Conservation (phyloP, 176 grass and related monocot genomes). For the Metroxylon sagu region DNA sequence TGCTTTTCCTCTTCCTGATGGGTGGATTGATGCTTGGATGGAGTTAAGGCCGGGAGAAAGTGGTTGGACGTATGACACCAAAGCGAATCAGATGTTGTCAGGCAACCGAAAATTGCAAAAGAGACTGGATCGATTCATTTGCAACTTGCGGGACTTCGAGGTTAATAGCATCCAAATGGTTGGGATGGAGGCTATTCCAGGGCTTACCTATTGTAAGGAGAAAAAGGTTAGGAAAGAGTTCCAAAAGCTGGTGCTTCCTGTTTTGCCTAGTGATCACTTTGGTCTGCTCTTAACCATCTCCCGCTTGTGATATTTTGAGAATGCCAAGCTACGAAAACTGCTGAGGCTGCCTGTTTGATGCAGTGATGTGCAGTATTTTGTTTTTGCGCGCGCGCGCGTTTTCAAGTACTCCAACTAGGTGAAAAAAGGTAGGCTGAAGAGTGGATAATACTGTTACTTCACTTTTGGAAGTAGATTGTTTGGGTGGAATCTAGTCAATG, state of each 20-base stretch:
- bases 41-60: constrained; percentile 50
- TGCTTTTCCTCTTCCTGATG: constrained; percentile 41
- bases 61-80: constrained; percentile 79
- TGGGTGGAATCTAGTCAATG: too few species aligned
- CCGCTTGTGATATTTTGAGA: not conserved
- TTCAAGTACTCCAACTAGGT: too few species aligned
- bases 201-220: constrained; percentile 50
- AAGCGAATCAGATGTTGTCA: constrained; percentile 54
- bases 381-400: too few species aligned
- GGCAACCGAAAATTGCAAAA: constrained; percentile 68
- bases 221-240: constrained; percentile 48
- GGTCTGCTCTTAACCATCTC: constrained; percentile 56
- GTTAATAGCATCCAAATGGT: constrained; percentile 67
- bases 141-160: constrained; percentile 51
- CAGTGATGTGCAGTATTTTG: too few species aligned
- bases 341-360: too few species aligned
- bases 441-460: too few species aligned
- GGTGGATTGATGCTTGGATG: constrained; percentile 69
- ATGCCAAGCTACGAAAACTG: too few species aligned
- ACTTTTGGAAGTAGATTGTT: too few species aligned
- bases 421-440: too few species aligned
- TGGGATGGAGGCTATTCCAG: constrained; percentile 54
- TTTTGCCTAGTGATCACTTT: constrained; percentile 79
- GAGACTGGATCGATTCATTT: constrained; percentile 55
- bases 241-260: constrained; percentile 40